Percentiles rank a stretch among this genome's conserved stretches.
Evolutionary conservation across 441 rosid genomes (phyloP).

Genomic region (Corymbia citriodora): DNA sequence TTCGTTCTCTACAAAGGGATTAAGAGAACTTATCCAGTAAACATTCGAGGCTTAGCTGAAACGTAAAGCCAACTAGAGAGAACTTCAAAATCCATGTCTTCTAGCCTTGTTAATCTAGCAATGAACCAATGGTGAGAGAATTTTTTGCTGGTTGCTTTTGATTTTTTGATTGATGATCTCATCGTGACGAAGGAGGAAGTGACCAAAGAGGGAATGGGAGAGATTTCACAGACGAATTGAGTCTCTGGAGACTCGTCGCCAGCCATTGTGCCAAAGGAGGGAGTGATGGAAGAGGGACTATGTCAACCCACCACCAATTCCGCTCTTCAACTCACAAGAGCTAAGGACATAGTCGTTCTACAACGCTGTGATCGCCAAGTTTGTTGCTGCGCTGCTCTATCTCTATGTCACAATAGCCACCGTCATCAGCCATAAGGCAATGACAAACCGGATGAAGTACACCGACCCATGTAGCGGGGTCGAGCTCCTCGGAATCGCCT

Average conservation of each 20-base stretch:
- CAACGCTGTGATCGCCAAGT: neutral
- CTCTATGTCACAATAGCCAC: neutral
- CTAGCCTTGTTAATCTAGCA: neutral
- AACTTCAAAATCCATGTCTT: neutral
- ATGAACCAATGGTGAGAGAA: neutral
- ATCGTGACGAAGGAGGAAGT: no score
- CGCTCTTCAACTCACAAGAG: neutral
- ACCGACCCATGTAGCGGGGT: neutral
- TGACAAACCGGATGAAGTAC: neutral
- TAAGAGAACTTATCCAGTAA: neutral
- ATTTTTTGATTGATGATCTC: no score
- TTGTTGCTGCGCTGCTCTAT: neutral
- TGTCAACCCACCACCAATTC: neutral
- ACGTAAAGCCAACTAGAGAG: no score
- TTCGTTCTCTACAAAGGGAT: neutral
- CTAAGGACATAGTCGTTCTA: neutral
- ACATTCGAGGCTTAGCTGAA: no score
- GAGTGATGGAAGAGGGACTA: neutral
- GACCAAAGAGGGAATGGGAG: no score
- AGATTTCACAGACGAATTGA: no score
- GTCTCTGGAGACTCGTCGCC: no score
- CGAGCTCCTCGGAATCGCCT: neutral
- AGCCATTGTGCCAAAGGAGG: neutral
- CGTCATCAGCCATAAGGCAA: neutral
- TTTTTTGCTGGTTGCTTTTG: neutral